A percentile compares a stretch with the other conserved stretches of the same genome.
Evolutionary conservation across 495 filamentous ascomycete genomes (phyloP).

Genomic region (Aspergillus bertholletiae): DNA sequence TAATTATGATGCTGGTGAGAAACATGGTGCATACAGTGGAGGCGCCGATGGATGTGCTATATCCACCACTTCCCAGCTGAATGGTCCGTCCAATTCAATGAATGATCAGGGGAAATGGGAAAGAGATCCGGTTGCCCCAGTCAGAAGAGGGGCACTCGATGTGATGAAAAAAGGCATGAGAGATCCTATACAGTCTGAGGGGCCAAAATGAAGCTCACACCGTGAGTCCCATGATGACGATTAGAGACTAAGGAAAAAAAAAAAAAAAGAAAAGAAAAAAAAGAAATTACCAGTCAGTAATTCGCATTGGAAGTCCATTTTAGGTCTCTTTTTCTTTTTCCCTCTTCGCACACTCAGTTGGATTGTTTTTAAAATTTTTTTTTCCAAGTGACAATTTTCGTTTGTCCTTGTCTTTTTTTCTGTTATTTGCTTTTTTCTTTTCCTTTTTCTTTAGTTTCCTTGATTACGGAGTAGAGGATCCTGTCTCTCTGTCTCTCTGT

Average conservation of each 20-base stretch:
- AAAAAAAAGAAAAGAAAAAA: background rate
- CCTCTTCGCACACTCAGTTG: background rate
- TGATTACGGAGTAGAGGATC: no score
- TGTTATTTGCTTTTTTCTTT: constrained; percentile 1
- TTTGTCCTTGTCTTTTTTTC: background rate
- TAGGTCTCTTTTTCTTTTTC: background rate
- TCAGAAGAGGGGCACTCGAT: background rate
- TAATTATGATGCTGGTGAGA: background rate
- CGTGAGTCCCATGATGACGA: background rate
- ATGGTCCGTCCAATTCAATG: background rate
- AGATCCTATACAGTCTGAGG: background rate
- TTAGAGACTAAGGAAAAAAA: background rate
- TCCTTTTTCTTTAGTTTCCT: background rate
- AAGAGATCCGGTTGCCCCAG: background rate
- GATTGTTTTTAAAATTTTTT: background rate
- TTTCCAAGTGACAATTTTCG: background rate
- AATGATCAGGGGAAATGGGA: background rate
- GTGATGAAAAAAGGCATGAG: background rate
- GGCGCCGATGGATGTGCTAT: background rate
- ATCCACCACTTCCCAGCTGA: background rate
- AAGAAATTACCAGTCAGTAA: background rate
- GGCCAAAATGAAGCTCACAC: background rate
- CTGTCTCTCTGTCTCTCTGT: no score
- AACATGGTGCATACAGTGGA: background rate
- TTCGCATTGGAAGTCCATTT: background rate